A percentile compares a stretch with the other conserved stretches of the same genome.
phyloP scores from a whole-genome alignment of 805 yeast species.

The Yarrowia divulgata region DNA sequence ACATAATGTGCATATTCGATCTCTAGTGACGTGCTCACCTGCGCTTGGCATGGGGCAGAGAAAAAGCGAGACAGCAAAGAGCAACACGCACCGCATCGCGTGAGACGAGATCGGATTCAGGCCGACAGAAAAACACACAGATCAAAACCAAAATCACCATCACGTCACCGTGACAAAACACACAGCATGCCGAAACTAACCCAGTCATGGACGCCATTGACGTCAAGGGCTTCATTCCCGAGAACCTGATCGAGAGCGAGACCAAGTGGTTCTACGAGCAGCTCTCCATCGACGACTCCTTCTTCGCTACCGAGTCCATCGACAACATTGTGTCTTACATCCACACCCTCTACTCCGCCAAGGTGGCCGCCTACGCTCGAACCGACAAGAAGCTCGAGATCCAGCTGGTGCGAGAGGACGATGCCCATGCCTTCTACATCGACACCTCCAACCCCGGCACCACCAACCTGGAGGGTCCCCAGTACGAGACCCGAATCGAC shows the following conservation, averaged over 20 bases:
- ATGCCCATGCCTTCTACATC: conserved; percentile 89
- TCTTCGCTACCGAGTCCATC: conserved; percentile 85
- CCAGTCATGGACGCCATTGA: conserved; percentile 80
- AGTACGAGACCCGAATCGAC: conserved; percentile 80
- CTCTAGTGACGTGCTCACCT: background rate
- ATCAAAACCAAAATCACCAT: background rate
- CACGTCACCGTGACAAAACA: background rate
- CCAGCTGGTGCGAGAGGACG: conserved; percentile 78
- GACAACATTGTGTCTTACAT: conserved; percentile 83
- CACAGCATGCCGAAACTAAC: conserved; percentile 15
- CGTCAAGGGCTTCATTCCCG: conserved; percentile 88
- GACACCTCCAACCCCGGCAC: conserved; percentile 69
- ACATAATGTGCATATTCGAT: background rate
- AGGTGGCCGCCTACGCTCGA: conserved; percentile 84
- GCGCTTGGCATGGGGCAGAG: background rate
- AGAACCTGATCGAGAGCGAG: conserved; percentile 80
- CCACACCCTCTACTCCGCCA: conserved; percentile 89
- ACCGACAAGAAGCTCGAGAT: conserved; percentile 65
- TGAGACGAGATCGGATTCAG: background rate
- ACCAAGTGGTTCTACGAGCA: conserved; percentile 87
- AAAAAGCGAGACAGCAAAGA: background rate
- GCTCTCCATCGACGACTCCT: conserved; percentile 90
- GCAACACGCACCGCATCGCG: too few relatives aligned
- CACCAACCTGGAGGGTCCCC: conserved; percentile 54
- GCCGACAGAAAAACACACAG: too few relatives aligned